These are phyloP conservation scores for Centella asiatica DNA, from an alignment of 129 eudicot genomes.

Conservation along the genomic window DNA sequence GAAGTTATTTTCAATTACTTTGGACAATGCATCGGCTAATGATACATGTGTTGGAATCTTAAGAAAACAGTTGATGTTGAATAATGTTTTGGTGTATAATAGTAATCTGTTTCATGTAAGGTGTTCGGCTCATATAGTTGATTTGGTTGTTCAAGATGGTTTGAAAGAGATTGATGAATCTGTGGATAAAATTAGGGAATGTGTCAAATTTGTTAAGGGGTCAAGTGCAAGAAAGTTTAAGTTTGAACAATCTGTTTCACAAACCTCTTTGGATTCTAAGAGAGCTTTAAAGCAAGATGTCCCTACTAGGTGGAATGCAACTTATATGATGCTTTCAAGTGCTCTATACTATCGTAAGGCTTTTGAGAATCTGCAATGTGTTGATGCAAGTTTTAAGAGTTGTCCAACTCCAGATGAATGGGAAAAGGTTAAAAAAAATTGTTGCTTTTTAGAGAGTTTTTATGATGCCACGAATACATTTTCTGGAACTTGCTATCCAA, in stretches of 20 bases:
- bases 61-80: too few relatives aligned
- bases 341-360: neutral
- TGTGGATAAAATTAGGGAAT: neutral
- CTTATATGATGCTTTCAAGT: neutral
- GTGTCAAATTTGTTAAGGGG: neutral
- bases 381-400: neutral
- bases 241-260: neutral
- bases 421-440: neutral
- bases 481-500: neutral
- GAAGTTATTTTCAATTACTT: too few relatives aligned
- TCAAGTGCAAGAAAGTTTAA: neutral
- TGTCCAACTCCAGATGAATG: neutral
- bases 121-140: neutral
- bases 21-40: too few relatives aligned
- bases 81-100: too few relatives aligned
- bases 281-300: neutral
- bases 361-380: neutral
- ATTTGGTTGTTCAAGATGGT: neutral
- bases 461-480: neutral
- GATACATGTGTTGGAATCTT: too few relatives aligned
- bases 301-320: conserved; percentile 4
- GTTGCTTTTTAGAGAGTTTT: conserved; percentile 14
- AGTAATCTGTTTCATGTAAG: neutral
- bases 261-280: neutral
- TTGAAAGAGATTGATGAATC: neutral